These are phyloP conservation scores for Zygotorulaspora mrakii DNA, from an alignment of 1,139 yeast genomes.

Conservation along the genomic window DNA sequence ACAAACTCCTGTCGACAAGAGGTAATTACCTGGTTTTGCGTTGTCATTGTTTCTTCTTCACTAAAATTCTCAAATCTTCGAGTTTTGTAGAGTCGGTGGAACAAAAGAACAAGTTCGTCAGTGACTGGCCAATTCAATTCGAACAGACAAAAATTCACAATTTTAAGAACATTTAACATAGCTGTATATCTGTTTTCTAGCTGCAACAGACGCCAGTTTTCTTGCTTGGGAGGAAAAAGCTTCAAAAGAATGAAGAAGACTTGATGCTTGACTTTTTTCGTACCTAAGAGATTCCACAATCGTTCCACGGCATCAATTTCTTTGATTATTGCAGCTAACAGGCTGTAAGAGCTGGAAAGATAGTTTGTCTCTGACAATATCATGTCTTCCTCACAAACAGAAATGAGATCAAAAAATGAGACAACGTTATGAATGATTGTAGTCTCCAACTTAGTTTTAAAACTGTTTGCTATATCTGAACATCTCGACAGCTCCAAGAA, in stretches of 20 bases:
- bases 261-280: slow-evolving; percentile 19
- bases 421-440: slow-evolving; percentile 28
- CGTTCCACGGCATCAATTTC: slow-evolving; percentile 11
- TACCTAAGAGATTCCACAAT: slow-evolving; percentile 26
- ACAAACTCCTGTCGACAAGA: slow-evolving; percentile 5
- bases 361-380: slow-evolving; percentile 9
- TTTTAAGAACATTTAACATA: slow-evolving; percentile 18
- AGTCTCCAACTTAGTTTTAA: slow-evolving; percentile 16
- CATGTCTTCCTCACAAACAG: slow-evolving; percentile 19
- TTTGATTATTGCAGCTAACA: slow-evolving; percentile 22
- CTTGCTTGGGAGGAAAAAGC: slow-evolving; percentile 23
- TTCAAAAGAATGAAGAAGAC: slow-evolving; percentile 19
- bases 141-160: slow-evolving; percentile 20
- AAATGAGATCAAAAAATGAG: slow-evolving; percentile 29
- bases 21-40: slow-evolving; percentile 13
- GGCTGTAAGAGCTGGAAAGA: slow-evolving; percentile 22
- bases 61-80: slow-evolving; percentile 30
- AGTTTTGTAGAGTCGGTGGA: slow-evolving; percentile 27
- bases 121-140: slow-evolving; percentile 24
- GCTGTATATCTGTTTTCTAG: slow-evolving; percentile 15
- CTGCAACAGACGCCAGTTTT: slow-evolving; percentile 26
- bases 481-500: slow-evolving; percentile 29
- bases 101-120: slow-evolving; percentile 19
- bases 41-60: slow-evolving; percentile 20
- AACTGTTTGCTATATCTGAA: slow-evolving; percentile 17